Base-by-base conservation (phyloP, 352 stramenopile genomes). In the Phytophthora pini region DNA sequence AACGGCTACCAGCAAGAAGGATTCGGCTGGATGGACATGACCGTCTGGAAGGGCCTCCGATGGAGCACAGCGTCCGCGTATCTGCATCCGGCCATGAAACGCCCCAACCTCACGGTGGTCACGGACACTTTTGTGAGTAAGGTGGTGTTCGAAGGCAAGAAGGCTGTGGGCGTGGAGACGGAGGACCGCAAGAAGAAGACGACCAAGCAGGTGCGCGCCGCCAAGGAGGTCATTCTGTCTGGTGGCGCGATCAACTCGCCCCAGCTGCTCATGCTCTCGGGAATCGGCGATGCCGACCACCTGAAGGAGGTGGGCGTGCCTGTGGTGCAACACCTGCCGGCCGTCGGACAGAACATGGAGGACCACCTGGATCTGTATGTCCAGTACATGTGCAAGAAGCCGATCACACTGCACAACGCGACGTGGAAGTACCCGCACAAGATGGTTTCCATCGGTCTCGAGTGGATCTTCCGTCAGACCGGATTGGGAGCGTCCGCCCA, bases 1-100 rank as follows among this genome's bases (percentile, higher is more conserved):
- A 97, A 97, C 61, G 89, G 88, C 22, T 96, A 86, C 66, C 84
- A 93, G 65, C 88, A 97, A 67, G 88, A 96, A 65, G 88, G 88
- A 17, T 97, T 97, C 47, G 89, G 89, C n/a, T 95, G 83, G 74
- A 96, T 97, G 84, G 89, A 97, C 66, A 90, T 87, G 83, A 97
- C 88, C 13, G 75, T 97, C 34, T 74, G 83, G 64, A 91, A 94
- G 54, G 89, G 89, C 24, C 66, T 76, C 55, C 88, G 89, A 26
- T 97, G 88, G 86, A 95, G 82, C 52, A 81, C 89, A 2, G 74
- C 89, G 0, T 77, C 82, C 0, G 88, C 83, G 27, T 97, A 97
- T 46, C 54, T 97, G 52, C 82, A 76, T n/a, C 87, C 87, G 1
- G 82, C 78, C 4, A 77, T 88, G 62, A 64, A 76, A 29, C 86